Base-by-base conservation (phyloP, 306 rosid species). In the Glycine latifolia region DNA sequence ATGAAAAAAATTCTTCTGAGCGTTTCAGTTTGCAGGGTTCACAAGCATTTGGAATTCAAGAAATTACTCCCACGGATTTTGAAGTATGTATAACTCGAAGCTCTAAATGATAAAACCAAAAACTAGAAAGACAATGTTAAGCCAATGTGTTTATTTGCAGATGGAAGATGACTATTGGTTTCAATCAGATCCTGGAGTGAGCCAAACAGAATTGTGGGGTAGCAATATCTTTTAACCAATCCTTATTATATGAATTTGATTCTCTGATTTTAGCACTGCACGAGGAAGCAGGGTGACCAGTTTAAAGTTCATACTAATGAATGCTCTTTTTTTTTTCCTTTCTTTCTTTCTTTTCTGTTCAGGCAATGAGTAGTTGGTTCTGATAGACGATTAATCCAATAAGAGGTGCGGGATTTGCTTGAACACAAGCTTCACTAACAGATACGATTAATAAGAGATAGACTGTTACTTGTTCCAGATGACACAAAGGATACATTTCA, bases 81-180 rank as follows among this genome's bases (percentile, higher is more conserved):
- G 85, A 85, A 41, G 97, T 91, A 85, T 35, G 96, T 67, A 76
- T 46, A 52, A 43, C 13, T 80, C 31, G 39, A 53, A 68, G 35
- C 48, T 60, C 47, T 66, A 41, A 68, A 58, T 62, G 15, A 73
- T 75, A 50, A 39, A 70, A 47, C 77, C 54, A 79, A 68, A 50
- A 59, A 14, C 46, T 71, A 74, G 49, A 10, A 31, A 47, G 5
- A 41, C 15, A 44, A 65, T 6, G 33, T 43, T 6, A 63, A 67
- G 6, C n/a, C 49, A 9, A 67, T 67, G 39, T 49, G 20, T 84
- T 15, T 62, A 12, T 85, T 75, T 76, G 88, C 89, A 92, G 98
- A 82, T 79, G 8, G 86, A 87, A 31, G 79, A 88, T 84, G 98
- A 94, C 87, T 94, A 94, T 75, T 94, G 98, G 97, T 91, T 94